Percentiles rank a stretch among this genome's conserved stretches.
Conservation (phyloP, 116 monocot genomes). For the Iris pallida region DNA sequence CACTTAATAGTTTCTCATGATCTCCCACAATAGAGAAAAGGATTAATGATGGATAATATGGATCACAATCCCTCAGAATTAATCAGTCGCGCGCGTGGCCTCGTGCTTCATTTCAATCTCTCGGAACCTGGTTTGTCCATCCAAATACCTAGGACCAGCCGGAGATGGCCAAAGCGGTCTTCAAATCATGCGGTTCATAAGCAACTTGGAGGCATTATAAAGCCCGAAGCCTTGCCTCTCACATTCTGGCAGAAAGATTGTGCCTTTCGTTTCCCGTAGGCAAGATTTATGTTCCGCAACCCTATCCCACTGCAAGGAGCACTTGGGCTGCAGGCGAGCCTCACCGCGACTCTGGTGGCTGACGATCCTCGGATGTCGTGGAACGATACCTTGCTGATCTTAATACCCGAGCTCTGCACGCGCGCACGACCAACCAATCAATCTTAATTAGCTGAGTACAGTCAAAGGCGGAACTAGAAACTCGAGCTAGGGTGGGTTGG, state of each 20-base stretch:
- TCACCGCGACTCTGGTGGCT: not conserved
- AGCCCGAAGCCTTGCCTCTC: not conserved
- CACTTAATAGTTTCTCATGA: no score
- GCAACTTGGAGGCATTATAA: conserved; percentile 8
- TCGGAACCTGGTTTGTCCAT: no score
- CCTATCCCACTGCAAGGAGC: conserved; percentile 10
- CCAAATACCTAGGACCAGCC: no score
- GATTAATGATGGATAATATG: no score
- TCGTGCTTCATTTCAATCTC: no score
- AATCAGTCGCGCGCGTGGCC: no score
- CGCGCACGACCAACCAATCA: not conserved
- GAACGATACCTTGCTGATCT: conserved; percentile 10
- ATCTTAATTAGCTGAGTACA: not conserved
- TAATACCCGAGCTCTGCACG: conserved; percentile 8
- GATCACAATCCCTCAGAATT: no score
- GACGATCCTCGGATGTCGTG: conserved; percentile 6
- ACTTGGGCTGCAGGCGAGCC: conserved; percentile 6
- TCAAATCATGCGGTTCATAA: not conserved
- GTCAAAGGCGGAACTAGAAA: no score
- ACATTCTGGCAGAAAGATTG: conserved; percentile 9
- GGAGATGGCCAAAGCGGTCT: no score
- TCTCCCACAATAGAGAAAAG: no score
- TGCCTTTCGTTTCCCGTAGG: not conserved
- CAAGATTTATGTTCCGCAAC: not conserved
- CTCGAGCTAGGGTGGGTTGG: no score